phyloP scores from a whole-genome alignment of 345 rosid species.

The Melaleuca alternifolia region DNA sequence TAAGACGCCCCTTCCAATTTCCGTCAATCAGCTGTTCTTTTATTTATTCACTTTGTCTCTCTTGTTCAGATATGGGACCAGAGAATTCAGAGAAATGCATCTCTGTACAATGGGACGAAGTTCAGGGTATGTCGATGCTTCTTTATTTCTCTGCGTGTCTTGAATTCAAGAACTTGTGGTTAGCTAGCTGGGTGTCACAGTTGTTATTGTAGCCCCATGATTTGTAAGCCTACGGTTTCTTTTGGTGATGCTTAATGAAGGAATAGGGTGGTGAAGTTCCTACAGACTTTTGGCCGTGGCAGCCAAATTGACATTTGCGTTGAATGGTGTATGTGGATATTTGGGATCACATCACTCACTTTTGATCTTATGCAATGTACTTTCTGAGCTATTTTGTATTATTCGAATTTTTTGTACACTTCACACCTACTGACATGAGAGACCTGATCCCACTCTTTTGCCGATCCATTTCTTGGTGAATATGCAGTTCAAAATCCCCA shows the following conservation, averaged over 20 bases:
- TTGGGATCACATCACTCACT: neutral
- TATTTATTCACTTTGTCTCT: neutral
- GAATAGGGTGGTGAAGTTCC: neutral
- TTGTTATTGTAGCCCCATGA: neutral
- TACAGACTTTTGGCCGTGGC: neutral
- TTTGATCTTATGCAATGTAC: neutral
- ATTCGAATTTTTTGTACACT: neutral
- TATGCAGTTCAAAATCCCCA: neutral
- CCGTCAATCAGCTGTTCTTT: neutral
- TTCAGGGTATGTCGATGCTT: slow-evolving; percentile 47
- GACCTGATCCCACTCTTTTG: neutral
- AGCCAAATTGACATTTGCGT: neutral
- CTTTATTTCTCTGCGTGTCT: neutral
- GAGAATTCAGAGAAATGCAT: slow-evolving; percentile 43
- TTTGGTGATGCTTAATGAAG: neutral
- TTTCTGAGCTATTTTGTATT: neutral
- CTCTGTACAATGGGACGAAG: slow-evolving; percentile 71
- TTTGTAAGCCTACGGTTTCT: neutral
- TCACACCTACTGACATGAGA: neutral
- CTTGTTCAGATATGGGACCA: slow-evolving; percentile 53
- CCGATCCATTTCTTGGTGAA: neutral
- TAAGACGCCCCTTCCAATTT: neutral
- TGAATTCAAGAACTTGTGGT: neutral
- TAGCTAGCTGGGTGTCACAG: neutral
- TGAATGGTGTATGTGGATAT: neutral